phyloP scores from a whole-genome alignment of 176 grass and related monocot genomes.

The Metroxylon sagu region DNA sequence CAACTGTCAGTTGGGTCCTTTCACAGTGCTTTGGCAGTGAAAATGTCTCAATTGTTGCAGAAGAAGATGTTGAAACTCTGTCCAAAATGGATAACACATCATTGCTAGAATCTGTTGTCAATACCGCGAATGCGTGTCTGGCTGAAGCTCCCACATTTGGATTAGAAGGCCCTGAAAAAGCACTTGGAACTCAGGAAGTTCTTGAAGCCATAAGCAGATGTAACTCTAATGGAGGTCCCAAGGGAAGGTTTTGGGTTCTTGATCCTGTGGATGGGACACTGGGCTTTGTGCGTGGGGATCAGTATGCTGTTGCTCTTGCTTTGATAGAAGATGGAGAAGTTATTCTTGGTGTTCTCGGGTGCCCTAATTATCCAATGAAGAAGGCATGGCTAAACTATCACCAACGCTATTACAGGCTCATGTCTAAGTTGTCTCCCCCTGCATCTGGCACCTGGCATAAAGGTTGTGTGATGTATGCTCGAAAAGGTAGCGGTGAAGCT shows the following conservation, averaged over 20 bases:
- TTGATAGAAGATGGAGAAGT: constrained; percentile 91
- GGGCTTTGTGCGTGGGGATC: constrained; percentile 85
- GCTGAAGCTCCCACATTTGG: constrained; percentile 69
- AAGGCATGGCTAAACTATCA: constrained; percentile 95
- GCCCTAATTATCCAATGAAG: constrained; percentile 91
- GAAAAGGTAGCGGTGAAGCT: constrained; percentile 73
- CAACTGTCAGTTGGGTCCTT: constrained; percentile 75
- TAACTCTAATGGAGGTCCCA: constrained; percentile 60
- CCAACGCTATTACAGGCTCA: constrained; percentile 67
- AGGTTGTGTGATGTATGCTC: constrained; percentile 93
- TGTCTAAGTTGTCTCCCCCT: constrained; percentile 72
- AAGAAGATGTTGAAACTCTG: constrained; percentile 73
- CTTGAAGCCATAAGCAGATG: constrained; percentile 78
- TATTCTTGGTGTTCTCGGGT: constrained; percentile 81
- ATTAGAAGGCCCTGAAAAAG: constrained; percentile 38
- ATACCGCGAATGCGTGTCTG: constrained; percentile 55
- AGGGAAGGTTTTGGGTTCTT: constrained; percentile 92
- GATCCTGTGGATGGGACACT: constrained; percentile 94
- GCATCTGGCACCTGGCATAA: constrained; percentile 63
- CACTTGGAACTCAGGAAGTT: constrained; percentile 46
- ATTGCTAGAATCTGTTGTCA: constrained; percentile 60
- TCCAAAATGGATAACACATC: constrained; percentile 30
- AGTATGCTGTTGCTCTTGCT: constrained; percentile 88
- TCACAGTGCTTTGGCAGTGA: constrained; percentile 51
- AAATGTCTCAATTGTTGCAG: constrained; percentile 59